Evolutionary conservation across 805 yeast species (phyloP).

Genomic region (Suhomyces prunicola): DNA sequence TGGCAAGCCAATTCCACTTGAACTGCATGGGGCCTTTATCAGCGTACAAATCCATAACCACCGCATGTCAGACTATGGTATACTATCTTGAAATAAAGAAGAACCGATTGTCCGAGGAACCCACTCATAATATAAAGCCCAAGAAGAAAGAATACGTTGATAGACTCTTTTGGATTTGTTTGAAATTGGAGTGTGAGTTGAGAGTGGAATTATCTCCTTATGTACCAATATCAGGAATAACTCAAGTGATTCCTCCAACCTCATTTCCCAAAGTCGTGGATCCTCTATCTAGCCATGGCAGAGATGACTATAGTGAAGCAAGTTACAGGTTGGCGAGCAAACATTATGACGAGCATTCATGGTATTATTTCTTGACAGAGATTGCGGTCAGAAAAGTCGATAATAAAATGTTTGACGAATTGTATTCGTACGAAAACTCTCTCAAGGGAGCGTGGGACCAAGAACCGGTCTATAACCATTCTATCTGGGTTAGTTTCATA

Average conservation of each 20-base stretch:
- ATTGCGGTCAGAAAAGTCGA: slow-evolving; percentile 40
- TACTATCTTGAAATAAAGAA: slow-evolving; percentile 22
- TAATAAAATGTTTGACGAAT: slow-evolving; percentile 33
- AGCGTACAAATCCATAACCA: slow-evolving; percentile 22
- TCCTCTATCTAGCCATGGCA: slow-evolving; percentile 13
- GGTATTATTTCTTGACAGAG: slow-evolving; percentile 40
- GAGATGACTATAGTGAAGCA: slow-evolving; percentile 17
- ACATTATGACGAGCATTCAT: slow-evolving; percentile 25
- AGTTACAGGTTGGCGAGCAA: slow-evolving; percentile 22
- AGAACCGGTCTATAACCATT: slow-evolving; percentile 16
- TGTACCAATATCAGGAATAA: slow-evolving; percentile 32
- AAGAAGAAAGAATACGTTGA: slow-evolving; percentile 19
- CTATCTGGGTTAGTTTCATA: slow-evolving; percentile 26
- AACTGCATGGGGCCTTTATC: slow-evolving; percentile 23
- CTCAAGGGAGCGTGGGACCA: slow-evolving; percentile 21
- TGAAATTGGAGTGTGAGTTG: slow-evolving; percentile 37
- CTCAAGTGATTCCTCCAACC: slow-evolving; percentile 27
- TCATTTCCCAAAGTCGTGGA: slow-evolving; percentile 31
- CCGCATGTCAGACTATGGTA: slow-evolving; percentile 31
- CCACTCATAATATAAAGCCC: slow-evolving; percentile 1
- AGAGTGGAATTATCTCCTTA: slow-evolving; percentile 33
- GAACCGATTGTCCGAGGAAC: slow-evolving; percentile 4
- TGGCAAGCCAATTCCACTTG: slow-evolving; percentile 27
- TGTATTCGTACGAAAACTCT: slow-evolving; percentile 17
- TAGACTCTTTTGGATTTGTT: slow-evolving; percentile 35